phyloP scores from a whole-genome alignment of 805 yeast genomes.

The Ogataea allantospora region DNA sequence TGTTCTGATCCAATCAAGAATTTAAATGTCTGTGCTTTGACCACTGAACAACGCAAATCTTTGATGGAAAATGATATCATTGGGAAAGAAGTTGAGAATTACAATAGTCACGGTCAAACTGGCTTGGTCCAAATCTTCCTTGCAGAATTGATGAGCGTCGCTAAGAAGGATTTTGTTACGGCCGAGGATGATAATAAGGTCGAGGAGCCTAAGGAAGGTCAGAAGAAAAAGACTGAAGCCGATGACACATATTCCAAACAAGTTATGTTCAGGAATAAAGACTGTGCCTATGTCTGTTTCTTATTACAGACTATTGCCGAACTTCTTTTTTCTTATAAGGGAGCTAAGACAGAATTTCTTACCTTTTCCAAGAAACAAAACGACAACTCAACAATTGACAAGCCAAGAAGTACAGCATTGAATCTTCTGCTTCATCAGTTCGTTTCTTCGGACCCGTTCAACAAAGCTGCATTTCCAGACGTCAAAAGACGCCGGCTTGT shows the following conservation, averaged over 20 bases:
- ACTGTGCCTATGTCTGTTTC: constrained; percentile 66
- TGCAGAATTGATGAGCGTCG: constrained; percentile 56
- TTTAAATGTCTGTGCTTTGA: constrained; percentile 19
- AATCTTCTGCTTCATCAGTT: constrained; percentile 77
- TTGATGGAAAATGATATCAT: constrained; percentile 27
- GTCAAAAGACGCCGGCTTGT: constrained; percentile 53
- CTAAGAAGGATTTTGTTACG: constrained; percentile 28
- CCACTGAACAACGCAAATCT: constrained; percentile 24
- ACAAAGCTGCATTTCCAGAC: constrained; percentile 34
- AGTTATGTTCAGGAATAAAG: constrained; percentile 45
- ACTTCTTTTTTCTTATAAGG: constrained; percentile 71
- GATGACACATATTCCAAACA: constrained; percentile 25
- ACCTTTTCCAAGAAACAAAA: constrained; percentile 63
- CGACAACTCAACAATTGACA: constrained; percentile 38
- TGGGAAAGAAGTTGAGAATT: constrained; percentile 25
- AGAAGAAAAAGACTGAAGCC: constrained; percentile 17
- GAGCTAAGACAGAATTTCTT: constrained; percentile 77
- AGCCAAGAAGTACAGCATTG: constrained; percentile 74
- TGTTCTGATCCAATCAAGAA: constrained; percentile 23
- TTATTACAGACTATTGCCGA: constrained; percentile 69
- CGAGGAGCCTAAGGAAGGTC: constrained; percentile 18
- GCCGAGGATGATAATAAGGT: constrained; percentile 22
- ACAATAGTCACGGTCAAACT: constrained; percentile 29
- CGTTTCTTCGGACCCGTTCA: constrained; percentile 51
- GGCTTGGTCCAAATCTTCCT: constrained; percentile 66